These are phyloP conservation scores for Sclerotinia spermophila DNA, from an alignment of 2,329 filamentous ascomycete species.

Conservation along the genomic window DNA sequence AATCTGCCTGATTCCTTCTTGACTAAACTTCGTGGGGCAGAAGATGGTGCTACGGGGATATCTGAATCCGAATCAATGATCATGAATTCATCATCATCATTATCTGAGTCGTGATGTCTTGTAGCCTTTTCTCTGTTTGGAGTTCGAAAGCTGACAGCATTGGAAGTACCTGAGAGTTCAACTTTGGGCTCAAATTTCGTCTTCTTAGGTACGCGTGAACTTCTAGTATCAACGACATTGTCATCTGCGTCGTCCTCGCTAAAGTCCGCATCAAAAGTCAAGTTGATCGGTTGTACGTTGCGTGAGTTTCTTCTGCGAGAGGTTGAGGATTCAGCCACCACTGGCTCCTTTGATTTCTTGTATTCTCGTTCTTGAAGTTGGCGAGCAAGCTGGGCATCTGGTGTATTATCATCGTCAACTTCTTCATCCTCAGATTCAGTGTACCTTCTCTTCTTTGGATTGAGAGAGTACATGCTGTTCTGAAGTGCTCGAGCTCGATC, in stretches of 20 bases:
- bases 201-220: constrained; percentile 21
- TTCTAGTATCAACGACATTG: constrained; percentile 11
- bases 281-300: constrained; percentile 21
- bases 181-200: constrained; percentile 33
- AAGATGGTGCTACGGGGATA: constrained; percentile 13
- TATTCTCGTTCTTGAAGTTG: constrained; percentile 56
- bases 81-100: constrained; percentile 27
- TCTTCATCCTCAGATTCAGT: constrained; percentile 42
- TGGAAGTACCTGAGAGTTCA: constrained; percentile 31
- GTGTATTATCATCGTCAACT: constrained; percentile 40
- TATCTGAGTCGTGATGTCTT: constrained; percentile 24
- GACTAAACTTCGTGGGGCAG: neutral
- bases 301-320: constrained; percentile 23
- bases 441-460: constrained; percentile 44
- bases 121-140: constrained; percentile 21
- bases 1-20: neutral
- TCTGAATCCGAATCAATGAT: constrained; percentile 27
- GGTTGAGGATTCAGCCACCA: constrained; percentile 38
- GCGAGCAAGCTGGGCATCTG: constrained; percentile 52
- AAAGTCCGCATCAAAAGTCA: constrained; percentile 18
- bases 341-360: constrained; percentile 22
- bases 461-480: constrained; percentile 49
- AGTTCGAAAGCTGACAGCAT: constrained; percentile 27
- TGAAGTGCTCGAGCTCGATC: constrained; percentile 46
- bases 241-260: constrained; percentile 21